These are phyloP conservation scores for Diutina scorzettiae DNA, from an alignment of 1,139 yeast species.

Conservation along the genomic window DNA sequence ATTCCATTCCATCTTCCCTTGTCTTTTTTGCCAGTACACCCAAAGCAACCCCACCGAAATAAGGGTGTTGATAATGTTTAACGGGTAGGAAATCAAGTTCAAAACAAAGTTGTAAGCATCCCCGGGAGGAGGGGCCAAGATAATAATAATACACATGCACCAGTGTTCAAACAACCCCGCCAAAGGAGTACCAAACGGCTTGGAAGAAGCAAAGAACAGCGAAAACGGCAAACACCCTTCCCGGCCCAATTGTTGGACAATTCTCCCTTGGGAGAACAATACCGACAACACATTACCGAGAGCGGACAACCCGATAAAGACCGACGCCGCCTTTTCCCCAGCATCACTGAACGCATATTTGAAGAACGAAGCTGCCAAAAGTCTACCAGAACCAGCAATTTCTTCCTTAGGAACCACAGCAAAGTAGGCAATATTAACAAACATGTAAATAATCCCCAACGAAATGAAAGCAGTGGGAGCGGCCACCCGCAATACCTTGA, in stretches of 20 bases:
- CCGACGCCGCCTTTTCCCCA: constrained; percentile 38
- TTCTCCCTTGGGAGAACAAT: constrained; percentile 39
- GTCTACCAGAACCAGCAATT: constrained; percentile 29
- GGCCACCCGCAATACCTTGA: constrained; percentile 28
- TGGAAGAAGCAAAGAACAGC: constrained; percentile 30
- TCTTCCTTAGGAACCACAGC: constrained; percentile 46
- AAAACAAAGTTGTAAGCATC: constrained; percentile 38
- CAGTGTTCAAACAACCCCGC: constrained; percentile 53
- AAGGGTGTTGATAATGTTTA: constrained; percentile 38
- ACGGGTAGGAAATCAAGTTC: constrained; percentile 38
- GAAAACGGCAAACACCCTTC: constrained; percentile 38
- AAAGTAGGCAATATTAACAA: constrained; percentile 43
- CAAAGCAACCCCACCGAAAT: constrained; percentile 31
- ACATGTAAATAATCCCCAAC: constrained; percentile 56
- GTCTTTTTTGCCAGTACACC: constrained; percentile 33
- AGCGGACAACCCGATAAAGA: constrained; percentile 37
- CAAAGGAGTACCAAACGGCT: constrained; percentile 33
- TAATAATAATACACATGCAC: constrained; percentile 36
- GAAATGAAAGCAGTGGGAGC: constrained; percentile 44
- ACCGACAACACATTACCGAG: constrained; percentile 39
- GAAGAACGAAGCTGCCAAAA: constrained; percentile 36
- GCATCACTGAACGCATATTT: constrained; percentile 31
- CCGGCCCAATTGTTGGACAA: constrained; percentile 36
- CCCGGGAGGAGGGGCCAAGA: constrained; percentile 38
- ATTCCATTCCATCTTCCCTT: constrained; percentile 50